Evolutionary conservation across 306 rosid species (phyloP).

Genomic region (Nissolia schottii): DNA sequence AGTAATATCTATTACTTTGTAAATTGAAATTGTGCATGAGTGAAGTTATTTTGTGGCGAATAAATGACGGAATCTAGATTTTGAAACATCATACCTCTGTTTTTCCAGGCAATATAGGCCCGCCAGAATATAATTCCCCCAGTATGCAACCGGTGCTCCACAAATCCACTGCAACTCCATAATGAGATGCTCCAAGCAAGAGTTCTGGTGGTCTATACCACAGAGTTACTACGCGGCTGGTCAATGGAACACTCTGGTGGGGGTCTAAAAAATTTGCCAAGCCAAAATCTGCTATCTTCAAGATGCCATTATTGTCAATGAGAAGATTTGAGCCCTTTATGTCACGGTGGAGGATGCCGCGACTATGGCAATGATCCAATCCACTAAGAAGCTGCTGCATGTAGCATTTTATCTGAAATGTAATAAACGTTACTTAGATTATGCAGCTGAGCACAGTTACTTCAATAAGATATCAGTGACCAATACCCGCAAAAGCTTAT

Average conservation of each 20-base stretch:
- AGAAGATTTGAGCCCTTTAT: conserved; percentile 98
- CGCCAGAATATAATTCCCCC: conserved; percentile 82
- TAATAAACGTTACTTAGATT: conserved; percentile 18
- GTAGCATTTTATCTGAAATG: conserved; percentile 76
- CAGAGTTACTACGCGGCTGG: conserved; percentile 93
- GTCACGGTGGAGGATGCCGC: conserved; percentile 92
- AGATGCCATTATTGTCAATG: conserved; percentile 63
- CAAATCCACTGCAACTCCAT: conserved; percentile 89
- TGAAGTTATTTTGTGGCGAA: conserved; percentile 3
- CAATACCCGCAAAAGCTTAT: not conserved
- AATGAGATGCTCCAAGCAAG: conserved; percentile 81
- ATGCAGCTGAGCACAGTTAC: not conserved
- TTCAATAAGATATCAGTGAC: not conserved
- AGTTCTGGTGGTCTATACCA: conserved; percentile 99
- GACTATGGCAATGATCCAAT: conserved; percentile 81
- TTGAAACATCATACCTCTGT: conserved; percentile 64
- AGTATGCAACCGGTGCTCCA: conserved; percentile 97
- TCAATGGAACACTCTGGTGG: conserved; percentile 54
- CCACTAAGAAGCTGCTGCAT: conserved; percentile 92
- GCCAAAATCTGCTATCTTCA: conserved; percentile 97
- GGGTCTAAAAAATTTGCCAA: conserved; percentile 77
- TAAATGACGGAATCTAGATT: not conserved
- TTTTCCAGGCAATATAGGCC: conserved; percentile 92
- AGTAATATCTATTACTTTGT: not conserved
- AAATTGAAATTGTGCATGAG: not conserved